Evolutionary conservation across 1,139 yeast species (phyloP).

Genomic region (Tardiomyces blankii): DNA sequence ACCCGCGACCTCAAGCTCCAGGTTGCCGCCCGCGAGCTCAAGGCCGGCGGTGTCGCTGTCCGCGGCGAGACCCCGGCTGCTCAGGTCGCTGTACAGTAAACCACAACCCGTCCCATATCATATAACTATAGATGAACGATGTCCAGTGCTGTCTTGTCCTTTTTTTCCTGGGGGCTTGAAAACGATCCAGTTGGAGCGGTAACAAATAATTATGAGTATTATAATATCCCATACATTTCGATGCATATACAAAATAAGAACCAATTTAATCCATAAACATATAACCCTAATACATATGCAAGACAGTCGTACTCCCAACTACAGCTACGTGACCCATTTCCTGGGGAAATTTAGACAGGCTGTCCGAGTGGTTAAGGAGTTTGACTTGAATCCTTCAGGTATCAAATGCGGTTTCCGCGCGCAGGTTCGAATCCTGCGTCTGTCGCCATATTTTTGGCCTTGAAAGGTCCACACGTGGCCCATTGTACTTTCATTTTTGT

Average conservation of each 20-base stretch:
- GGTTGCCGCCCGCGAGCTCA: conserved; percentile 73
- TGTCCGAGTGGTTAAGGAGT: conserved; percentile 1
- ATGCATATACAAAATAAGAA: background rate
- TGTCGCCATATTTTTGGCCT: conserved; percentile 17
- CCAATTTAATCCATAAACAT: too few relatives aligned
- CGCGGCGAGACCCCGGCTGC: conserved; percentile 14
- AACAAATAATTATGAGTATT: too few relatives aligned
- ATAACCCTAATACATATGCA: too few relatives aligned
- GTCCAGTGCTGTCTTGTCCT: too few relatives aligned
- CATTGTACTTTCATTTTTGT: too few relatives aligned
- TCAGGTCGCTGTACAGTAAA: background rate
- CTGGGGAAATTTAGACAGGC: background rate
- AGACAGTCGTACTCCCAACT: too few relatives aligned
- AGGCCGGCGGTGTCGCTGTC: conserved; percentile 43
- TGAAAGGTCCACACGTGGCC: too few relatives aligned
- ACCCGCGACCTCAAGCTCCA: conserved; percentile 76
- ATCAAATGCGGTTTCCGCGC: conserved; percentile 23
- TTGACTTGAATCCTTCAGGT: conserved; percentile 1
- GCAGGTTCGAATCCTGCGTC: conserved; percentile 25
- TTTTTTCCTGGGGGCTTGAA: too few relatives aligned
- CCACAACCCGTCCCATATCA: too few relatives aligned
- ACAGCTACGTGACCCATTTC: background rate
- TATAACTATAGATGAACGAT: too few relatives aligned
- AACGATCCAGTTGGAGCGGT: too few relatives aligned
- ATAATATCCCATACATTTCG: too few relatives aligned